Evolutionary conservation across 345 rosid species (phyloP), one percentile per base, ranked within the genome.

Genomic region (Citrus trifoliata): DNA sequence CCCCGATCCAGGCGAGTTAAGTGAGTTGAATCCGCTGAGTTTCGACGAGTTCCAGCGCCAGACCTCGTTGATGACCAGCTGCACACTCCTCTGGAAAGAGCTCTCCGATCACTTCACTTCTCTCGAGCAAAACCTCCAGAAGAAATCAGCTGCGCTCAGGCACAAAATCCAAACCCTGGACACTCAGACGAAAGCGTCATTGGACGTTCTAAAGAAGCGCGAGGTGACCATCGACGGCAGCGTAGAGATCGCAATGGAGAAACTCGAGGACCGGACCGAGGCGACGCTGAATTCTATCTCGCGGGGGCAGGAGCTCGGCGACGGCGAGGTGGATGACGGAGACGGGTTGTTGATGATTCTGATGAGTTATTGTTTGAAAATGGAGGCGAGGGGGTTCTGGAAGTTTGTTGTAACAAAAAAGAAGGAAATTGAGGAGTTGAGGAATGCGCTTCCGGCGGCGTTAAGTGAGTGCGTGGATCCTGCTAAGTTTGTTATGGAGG

Each of bases 11-110:
- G 99, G 97, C 82, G 98, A 86, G 90, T 84, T 90, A 76, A 84
- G 91, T 19, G 95, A 88, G 90, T 85, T 83, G 80, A 76, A 93
- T 86, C 95, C 78, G 83, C 97, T 97, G 81, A 88, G 92, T 78
- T 96, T 96, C 86, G 99, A 94, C 70, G 98, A 96, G 83, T 96
- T 96, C 86, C 94, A 94, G 90, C 87, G 92, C 48, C 99, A 96
- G 76, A 81, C 97, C 38, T 94, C 99, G 24, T 81, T 96, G 77
- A 96, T 96, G 99, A 91, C 94, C n/a, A 91, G 95, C 92, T 96
- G 99, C 80, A 94, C 97, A 42, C 97, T 96, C 37, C 91, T 96
- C 40, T 96, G 99, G 99, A 90, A 93, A 75, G 99, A 96, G 81
- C 98, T 96, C 75, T 96, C 99, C 28, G 99, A 96, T 82, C 99